A percentile compares a stretch with the other conserved stretches of the same genome.
These are phyloP conservation scores for Syzygium syzygioides DNA, from an alignment of 441 rosid genomes.

Conservation along the genomic window DNA sequence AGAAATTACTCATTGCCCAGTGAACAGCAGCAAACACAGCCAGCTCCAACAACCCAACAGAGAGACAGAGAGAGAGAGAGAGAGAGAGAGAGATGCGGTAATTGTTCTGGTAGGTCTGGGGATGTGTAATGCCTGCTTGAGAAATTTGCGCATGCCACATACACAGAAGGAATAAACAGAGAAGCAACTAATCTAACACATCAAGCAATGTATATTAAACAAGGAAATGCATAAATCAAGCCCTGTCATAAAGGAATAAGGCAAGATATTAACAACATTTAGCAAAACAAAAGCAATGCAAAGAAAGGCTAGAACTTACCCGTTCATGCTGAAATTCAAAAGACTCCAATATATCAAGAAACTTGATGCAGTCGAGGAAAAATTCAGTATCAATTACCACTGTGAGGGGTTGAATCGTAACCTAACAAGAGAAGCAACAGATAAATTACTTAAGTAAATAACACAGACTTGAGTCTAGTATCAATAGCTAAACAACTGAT, in stretches of 20 bases:
- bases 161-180: background rate
- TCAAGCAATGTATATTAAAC: background rate
- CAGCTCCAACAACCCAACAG: background rate
- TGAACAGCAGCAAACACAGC: background rate
- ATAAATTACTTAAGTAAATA: slow-evolving; percentile 1
- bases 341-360: slow-evolving; percentile 41
- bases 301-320: slow-evolving; percentile 34
- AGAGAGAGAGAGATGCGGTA: background rate
- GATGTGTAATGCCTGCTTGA: background rate
- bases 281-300: background rate
- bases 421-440: slow-evolving; percentile 34
- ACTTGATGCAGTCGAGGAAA: slow-evolving; percentile 34
- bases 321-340: slow-evolving; percentile 67
- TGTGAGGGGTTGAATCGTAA: slow-evolving; percentile 55
- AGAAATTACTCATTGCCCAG: background rate
- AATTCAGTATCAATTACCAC: slow-evolving; percentile 47
- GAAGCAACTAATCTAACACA: background rate
- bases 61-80: background rate
- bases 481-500: background rate
- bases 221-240: background rate
- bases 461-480: background rate
- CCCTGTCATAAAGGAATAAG: background rate
- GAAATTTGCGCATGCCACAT: background rate
- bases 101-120: background rate
- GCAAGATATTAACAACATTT: background rate